Percentiles rank a stretch among this genome's conserved stretches.
phyloP scores from a whole-genome alignment of 2,329 filamentous ascomycete species.

The Atkinsonella hypoxylon region DNA sequence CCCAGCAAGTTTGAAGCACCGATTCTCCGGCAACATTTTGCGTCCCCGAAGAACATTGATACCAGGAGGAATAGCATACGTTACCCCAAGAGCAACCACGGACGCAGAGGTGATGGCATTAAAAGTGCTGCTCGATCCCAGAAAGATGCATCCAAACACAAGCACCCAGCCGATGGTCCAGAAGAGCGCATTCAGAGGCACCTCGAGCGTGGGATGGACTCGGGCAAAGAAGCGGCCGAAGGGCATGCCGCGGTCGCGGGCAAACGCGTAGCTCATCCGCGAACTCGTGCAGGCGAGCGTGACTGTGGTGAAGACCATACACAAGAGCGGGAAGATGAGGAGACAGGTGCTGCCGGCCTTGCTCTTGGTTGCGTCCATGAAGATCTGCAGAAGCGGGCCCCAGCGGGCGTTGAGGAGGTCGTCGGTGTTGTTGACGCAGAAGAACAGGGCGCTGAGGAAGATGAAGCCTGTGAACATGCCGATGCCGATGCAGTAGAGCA shows the following conservation, averaged over 20 bases:
- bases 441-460: slow-evolving; percentile 52
- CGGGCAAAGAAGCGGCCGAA: slow-evolving; percentile 46
- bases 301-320: slow-evolving; percentile 52
- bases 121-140: slow-evolving; percentile 55
- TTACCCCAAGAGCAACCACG: slow-evolving; percentile 61
- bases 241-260: slow-evolving; percentile 54
- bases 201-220: slow-evolving; percentile 47
- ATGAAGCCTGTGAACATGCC: slow-evolving; percentile 51
- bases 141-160: slow-evolving; percentile 57
- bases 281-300: slow-evolving; percentile 54
- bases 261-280: slow-evolving; percentile 58
- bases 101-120: slow-evolving; percentile 62
- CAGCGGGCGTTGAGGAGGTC: slow-evolving; percentile 41
- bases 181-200: slow-evolving; percentile 56
- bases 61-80: slow-evolving; percentile 62
- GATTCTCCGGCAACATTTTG: slow-evolving; percentile 45
- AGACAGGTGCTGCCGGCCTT: slow-evolving; percentile 51
- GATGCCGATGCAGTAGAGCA: slow-evolving; percentile 53
- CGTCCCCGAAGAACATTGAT: slow-evolving; percentile 59
- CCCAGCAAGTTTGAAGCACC: slow-evolving; percentile 24
- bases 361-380: slow-evolving; percentile 51
- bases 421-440: slow-evolving; percentile 48
- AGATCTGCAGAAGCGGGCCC: slow-evolving; percentile 50
- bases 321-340: slow-evolving; percentile 53
- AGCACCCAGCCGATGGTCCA: slow-evolving; percentile 50